A percentile compares a stretch with the other conserved stretches of the same genome.
These are phyloP conservation scores for Moesziomyces globuligerus DNA, from an alignment of 1,284 basidiomycete genomes.

Conservation along the genomic window DNA sequence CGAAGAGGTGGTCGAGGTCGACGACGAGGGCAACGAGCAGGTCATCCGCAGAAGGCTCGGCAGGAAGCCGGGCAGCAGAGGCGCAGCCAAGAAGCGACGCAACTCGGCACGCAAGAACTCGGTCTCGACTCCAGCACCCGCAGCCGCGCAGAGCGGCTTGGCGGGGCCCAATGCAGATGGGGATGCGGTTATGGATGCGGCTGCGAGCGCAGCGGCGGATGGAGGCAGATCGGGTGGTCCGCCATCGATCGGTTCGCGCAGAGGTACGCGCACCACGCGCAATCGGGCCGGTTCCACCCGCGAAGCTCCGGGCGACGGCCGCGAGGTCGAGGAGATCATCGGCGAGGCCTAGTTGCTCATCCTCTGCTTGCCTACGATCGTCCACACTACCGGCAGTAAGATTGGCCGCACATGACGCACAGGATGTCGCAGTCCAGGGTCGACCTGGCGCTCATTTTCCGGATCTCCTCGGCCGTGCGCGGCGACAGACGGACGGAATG, in stretches of 20 bases:
- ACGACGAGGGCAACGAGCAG: conserved; percentile 49
- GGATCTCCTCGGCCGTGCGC: too few relatives aligned
- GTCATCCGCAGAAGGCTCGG: conserved; percentile 33
- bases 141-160: too few relatives aligned
- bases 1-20: conserved; percentile 52
- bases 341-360: conserved; percentile 36
- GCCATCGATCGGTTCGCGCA: conserved; percentile 24
- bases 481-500: too few relatives aligned
- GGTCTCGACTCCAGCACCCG: conserved; percentile 16
- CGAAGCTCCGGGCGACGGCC: conserved; percentile 28
- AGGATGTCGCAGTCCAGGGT: too few relatives aligned
- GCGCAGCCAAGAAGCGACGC: conserved; percentile 20
- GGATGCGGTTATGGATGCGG: background rate
- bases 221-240: conserved; percentile 13
- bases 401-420: too few relatives aligned
- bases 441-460: too few relatives aligned
- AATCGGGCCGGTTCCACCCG: conserved; percentile 9
- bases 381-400: too few relatives aligned
- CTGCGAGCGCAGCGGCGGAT: conserved; percentile 1
- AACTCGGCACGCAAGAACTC: conserved; percentile 25
- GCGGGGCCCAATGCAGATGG: background rate
- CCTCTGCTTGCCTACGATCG: too few relatives aligned
- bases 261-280: conserved; percentile 17
- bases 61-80: conserved; percentile 31
- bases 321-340: conserved; percentile 44